Base-by-base conservation (phyloP, 768 basidiomycete species). In the Boletellus ananiceps region DNA sequence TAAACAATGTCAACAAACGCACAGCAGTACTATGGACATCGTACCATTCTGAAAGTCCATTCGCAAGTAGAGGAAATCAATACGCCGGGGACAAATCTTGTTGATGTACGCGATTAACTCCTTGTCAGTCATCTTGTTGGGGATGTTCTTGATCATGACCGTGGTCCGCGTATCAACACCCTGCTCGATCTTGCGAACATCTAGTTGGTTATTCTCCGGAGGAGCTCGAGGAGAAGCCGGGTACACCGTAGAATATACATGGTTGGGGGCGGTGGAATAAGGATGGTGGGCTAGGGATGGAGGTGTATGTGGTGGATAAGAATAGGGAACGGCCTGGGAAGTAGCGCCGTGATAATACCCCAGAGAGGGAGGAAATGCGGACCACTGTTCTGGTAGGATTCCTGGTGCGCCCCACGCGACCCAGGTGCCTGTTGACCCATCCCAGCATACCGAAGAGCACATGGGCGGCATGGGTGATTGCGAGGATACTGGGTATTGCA, bases 81-180 rank as follows among this genome's bases (percentile, higher is more conserved):
- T 86, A 47, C 75, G 75, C 36, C 86, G 74, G n/a, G 82, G 80
- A 63, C 84, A 87, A 21, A 88, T 87, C 52, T 80, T 77, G 44
- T 69, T 76, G 53, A 88, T 88, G 59, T 80, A 91, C 34, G 69
- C 67, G 50, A 83, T 72, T 58, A 90, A 62, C 55, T 90, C 86
- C 59, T 73, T 76, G 67, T 89, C 86, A 53, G 75, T 84, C 86
- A 90, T 88, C 67, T 93, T 92, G 69, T 93, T 94, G 3, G 92
- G 92, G 39, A 94, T 88, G 60, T 94, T 94, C 70, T 93, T 91
- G 54, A 89, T 82, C 87, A 90, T 91, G 41, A 91, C 83, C 25
- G 90, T 91, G 31, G 88, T 89, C 29, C 90, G 76, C 32, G 84
- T 89, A 57, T 92, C 89, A 50, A 75, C 66, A 5, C 92, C 92